Evolutionary conservation across 768 basidiomycete genomes (phyloP), one percentile per base, ranked within the genome.

Genomic region (Mrakia hoshinonis): DNA sequence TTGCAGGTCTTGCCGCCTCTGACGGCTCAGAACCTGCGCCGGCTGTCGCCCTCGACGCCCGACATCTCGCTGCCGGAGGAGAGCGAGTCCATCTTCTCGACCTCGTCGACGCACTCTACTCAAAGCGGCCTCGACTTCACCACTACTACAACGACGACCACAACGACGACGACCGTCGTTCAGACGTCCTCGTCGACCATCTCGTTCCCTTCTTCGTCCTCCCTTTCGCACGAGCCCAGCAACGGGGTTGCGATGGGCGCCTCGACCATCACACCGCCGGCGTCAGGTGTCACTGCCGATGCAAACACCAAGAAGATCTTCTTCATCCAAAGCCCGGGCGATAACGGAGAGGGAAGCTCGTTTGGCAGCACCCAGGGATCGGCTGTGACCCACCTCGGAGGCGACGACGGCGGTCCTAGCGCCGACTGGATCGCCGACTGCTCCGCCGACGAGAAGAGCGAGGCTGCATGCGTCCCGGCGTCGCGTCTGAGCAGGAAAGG

Each of bases 311-410:
- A 68, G 43, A 54, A 47, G 55, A 68, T 68, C 11, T 68, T 68
- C 52, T 68, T 68, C 52, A 68, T 68, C 24, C 67, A 68, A 36
- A 39, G 38, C 38, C 67, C 67, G 20, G 48, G 48, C 22, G 67
- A 68, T 2, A 47, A 68, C 46, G 48, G 55, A 3, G 67, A 66
- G 2, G 46, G 64, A 12, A 66, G 64, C 48, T 66, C 64, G 31
- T 66, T 66, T 34, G 64, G 64, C 10, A 66, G 43, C 24, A 48
- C 62, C 4, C 62, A 61, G 36, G 58, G 58, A 38, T 31, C 31
- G 58, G 22, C 15, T 15, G 11, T 18, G 0, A 38, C 18, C 15
- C 54, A 18, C 15, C 36, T 36, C 5, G 3, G 31, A 4, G 58
- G 58, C 15, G 58, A 61, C 31, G 58, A 61, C 58, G 58, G 58